Evolutionary conservation across 225 moss, liverwort and hornwort species (phyloP), one percentile per base, ranked within the genome.

Genomic region (Physcomitrellopsis africana): DNA sequence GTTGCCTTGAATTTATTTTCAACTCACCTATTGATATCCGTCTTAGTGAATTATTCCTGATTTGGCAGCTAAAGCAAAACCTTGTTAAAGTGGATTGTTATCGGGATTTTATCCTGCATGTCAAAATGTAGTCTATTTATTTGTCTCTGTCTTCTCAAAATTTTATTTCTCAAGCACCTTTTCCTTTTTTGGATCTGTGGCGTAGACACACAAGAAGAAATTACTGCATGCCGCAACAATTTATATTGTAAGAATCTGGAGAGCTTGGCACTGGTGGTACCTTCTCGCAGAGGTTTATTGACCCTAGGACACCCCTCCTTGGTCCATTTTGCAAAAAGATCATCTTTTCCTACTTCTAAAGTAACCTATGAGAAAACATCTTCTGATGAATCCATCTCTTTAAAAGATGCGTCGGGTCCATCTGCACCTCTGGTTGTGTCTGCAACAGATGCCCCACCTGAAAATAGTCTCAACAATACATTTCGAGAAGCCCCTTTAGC

Each of bases 321-420:
- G 65, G 60, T 76, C 18, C 81, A 81, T 63, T 81, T 86, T 66
- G 76, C 81, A 52, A 81, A 63, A 61, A 68, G 72, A 54, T 76
- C 46, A 51, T 63, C 65, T 3, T 24, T 22, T 13, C 23, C 19
- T 46, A 55, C 13, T 11, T 23, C 70, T 46, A 20, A 20, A 72
- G 71, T 72, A 22, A 76, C 47, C 58, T 29, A 48, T 60, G 56
- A 46, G 41, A 67, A 58, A 45, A 76, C 63, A 16, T 47, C 68
- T 73, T 61, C 58, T 15, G 70, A 73, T 69, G 63, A 26, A 66
- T n/a, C 70, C 45, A 10, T 74, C 70, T 18, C 59, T 70, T 65
- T 32, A 14, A 19, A 57, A 61, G 67, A 70, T 66, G 32, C 67
- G 22, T 67, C 64, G 53, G 63, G n/a, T 58, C 68, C 69, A 46